Evolutionary conservation across 139 green algal genomes (phyloP).

Genomic region (Closterium sp.): DNA sequence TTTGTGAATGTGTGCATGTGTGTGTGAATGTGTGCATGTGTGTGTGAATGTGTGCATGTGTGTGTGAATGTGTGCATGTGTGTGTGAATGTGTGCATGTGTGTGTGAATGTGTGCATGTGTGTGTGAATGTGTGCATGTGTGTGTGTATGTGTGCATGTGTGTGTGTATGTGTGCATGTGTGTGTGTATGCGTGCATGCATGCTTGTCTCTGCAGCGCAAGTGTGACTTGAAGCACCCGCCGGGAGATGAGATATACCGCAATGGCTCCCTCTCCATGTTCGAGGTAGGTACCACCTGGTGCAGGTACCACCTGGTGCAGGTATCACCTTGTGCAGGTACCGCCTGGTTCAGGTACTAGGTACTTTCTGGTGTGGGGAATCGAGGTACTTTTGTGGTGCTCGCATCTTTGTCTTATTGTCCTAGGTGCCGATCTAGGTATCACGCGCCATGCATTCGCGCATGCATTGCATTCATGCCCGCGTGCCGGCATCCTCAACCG

Average conservation of each 20-base stretch:
- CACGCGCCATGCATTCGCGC: no score
- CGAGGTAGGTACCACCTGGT: conserved; percentile 50
- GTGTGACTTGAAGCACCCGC: conserved; percentile 84
- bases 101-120: neutral
- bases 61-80: neutral
- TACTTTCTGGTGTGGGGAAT: no score
- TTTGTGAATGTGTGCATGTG: neutral
- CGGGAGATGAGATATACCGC: conserved; percentile 97
- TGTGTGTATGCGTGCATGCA: neutral
- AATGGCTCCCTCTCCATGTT: conserved; percentile 56
- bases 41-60: neutral
- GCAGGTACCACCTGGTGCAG: neutral
- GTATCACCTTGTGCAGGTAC: neutral
- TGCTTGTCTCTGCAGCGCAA: conserved; percentile 61
- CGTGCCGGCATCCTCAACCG: no score
- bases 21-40: neutral
- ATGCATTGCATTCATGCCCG: no score
- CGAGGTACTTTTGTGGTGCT: no score
- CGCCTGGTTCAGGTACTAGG: no score
- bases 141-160: neutral
- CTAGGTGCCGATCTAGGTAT: no score
- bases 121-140: neutral
- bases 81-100: neutral
- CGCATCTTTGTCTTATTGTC: no score
- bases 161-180: neutral